Percentiles rank a stretch among this genome's conserved stretches.
Conservation (phyloP, 2,329 filamentous ascomycete species). For the Pezizomycotina sp. region DNA sequence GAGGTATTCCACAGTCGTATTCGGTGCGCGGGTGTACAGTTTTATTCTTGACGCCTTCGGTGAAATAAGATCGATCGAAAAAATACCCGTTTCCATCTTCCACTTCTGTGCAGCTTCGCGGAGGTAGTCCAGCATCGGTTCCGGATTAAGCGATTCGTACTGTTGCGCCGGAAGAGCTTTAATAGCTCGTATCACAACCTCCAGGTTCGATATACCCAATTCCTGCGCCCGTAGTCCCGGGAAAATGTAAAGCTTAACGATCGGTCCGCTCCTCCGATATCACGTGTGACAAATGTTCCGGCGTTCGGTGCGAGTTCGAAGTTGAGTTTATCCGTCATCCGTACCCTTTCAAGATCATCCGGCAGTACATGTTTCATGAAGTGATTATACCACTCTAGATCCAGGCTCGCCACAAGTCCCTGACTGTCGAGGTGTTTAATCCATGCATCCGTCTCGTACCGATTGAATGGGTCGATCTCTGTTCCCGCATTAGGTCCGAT, state of each 20-base stretch:
- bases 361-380: conserved; percentile 20
- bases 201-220: conserved; percentile 22
- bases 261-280: conserved; percentile 22
- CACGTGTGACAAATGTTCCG: conserved; percentile 23
- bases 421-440: conserved; percentile 19
- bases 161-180: conserved; percentile 19
- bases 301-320: conserved; percentile 23
- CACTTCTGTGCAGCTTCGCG: conserved; percentile 20
- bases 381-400: conserved; percentile 23
- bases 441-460: conserved; percentile 20
- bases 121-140: conserved; percentile 23
- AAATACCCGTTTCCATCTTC: conserved; percentile 23
- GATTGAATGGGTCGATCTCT: conserved; percentile 21
- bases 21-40: conserved; percentile 22
- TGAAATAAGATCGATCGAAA: conserved; percentile 23
- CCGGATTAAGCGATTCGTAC: conserved; percentile 21
- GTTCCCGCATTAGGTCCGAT: conserved; percentile 23
- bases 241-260: conserved; percentile 24
- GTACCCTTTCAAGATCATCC: conserved; percentile 6
- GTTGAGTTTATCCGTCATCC: conserved; percentile 19
- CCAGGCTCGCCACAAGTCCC: conserved; percentile 21
- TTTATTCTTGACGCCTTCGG: conserved; percentile 23
- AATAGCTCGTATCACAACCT: conserved; percentile 22
- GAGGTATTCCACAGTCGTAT: conserved; percentile 22
- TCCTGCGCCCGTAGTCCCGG: conserved; percentile 23